A percentile compares a stretch with the other conserved stretches of the same genome.
phyloP scores from a whole-genome alignment of 148 eudicot species.

The Chenopodium formosanum region DNA sequence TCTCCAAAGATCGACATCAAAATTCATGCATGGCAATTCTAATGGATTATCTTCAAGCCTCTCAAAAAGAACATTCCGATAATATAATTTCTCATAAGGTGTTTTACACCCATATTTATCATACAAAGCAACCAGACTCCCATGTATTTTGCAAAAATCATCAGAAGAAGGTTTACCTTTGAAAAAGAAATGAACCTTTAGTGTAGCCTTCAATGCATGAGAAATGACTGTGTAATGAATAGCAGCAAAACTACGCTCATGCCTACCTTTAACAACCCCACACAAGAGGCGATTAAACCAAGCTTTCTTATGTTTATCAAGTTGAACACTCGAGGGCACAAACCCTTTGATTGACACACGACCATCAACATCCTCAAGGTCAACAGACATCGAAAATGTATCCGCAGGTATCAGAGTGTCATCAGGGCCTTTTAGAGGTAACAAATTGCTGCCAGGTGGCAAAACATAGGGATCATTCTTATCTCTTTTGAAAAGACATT shows the following conservation, averaged over 20 bases:
- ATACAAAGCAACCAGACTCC: not conserved
- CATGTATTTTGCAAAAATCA: not conserved
- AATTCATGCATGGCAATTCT: too few species aligned
- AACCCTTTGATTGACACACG: not conserved
- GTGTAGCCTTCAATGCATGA: not conserved
- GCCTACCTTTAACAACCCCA: not conserved
- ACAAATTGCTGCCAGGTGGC: not conserved
- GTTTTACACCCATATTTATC: not conserved
- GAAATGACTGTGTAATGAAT: not conserved
- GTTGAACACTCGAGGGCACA: not conserved
- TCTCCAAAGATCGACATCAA: not conserved
- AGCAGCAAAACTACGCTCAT: not conserved
- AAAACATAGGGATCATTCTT: not conserved
- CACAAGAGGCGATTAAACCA: not conserved
- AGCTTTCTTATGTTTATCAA: not conserved
- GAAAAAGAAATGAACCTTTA: not conserved
- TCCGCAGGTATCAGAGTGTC: not conserved
- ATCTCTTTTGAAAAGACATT: not conserved
- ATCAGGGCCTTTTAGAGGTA: not conserved
- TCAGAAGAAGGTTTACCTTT: not conserved
- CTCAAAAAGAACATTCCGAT: not conserved
- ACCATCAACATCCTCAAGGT: not conserved
- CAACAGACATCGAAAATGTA: not conserved
- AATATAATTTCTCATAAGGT: not conserved
- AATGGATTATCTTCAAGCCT: not conserved